Evolutionary conservation across 2,329 filamentous ascomycete genomes (phyloP).

Genomic region (Pseudogymnoascus sp.): DNA sequence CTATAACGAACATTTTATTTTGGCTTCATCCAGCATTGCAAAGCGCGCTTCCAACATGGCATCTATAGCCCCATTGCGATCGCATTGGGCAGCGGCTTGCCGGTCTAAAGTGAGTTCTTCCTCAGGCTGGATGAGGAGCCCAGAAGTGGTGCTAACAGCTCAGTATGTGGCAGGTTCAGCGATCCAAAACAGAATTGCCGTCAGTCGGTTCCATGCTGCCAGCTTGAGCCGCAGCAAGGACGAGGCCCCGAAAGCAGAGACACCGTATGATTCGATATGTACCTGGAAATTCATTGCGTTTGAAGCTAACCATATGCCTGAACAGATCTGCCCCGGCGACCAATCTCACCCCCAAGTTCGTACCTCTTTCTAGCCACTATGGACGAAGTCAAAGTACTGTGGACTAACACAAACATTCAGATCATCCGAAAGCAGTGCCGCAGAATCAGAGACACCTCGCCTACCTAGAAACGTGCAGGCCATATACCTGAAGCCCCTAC

Average conservation of each 20-base stretch:
- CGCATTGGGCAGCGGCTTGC: neutral
- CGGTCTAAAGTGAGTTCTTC: slow-evolving; percentile 1
- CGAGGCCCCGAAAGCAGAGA: neutral
- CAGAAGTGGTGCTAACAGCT: neutral
- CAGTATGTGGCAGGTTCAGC: slow-evolving; percentile 3
- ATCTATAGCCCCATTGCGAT: slow-evolving; percentile 9
- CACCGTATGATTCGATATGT: neutral
- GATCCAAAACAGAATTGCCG: slow-evolving; percentile 54
- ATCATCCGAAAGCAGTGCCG: neutral
- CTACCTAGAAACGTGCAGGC: slow-evolving; percentile 76
- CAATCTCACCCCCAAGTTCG: neutral
- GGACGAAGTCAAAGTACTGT: neutral
- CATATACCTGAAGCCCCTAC: slow-evolving; percentile 75
- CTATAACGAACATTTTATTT: slow-evolving; percentile 9
- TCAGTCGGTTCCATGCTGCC: slow-evolving; percentile 13
- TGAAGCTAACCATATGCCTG: neutral
- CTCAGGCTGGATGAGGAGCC: neutral
- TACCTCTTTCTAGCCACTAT: neutral
- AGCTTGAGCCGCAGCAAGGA: neutral
- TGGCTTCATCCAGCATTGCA: neutral
- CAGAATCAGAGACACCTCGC: slow-evolving; percentile 50
- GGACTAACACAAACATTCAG: slow-evolving; percentile 1
- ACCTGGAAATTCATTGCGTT: neutral
- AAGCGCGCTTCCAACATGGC: slow-evolving; percentile 4
- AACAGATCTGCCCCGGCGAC: neutral